Evolutionary conservation across 331 rosid species (phyloP), one percentile per base, ranked within the genome.

Genomic region (Pyrus hybrid): DNA sequence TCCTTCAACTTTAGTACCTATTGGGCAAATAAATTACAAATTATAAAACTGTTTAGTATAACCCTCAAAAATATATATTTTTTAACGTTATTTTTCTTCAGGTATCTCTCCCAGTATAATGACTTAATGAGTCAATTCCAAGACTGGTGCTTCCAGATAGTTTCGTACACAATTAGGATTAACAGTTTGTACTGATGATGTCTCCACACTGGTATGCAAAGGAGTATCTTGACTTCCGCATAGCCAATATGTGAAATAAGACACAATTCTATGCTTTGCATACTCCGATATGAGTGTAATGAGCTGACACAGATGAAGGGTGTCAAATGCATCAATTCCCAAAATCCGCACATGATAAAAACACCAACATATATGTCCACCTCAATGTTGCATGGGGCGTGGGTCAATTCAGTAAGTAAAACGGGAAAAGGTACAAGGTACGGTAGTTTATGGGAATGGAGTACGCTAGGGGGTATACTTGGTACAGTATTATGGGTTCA

Each of bases 1-100:
- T 68, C 99, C 99, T 84, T 95, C 99, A 79, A 89, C 84, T 74
- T 89, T 88, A 51, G 88, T 84, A 70, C 98, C 99, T 95, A 76
- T 49, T 63, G 54, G 75, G 47, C 68, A 63, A 74, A 62, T 65
- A 45, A 32, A 62, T 33, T 41, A 33, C 32, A 75, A 69, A 70
- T 70, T 49, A 32, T 56, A 57, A 23, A 81, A 71, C 13, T 65
- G 63, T 47, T 61, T 13, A 37, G 63, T 33, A 4, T 25, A 23
- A 29, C 32, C 35, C 49, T 57, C 22, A 35, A n/a, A 70, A 71
- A 7, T 29, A 41, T 41, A 41, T 41, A 23, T 23, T 67, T 12
- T 10, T 6, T 30, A 14, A 11, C 47, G 5, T 49, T 10, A 5
- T 33, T 4, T n/a, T 32, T 10, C 23, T 18, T 32, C 7, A 9